Percentiles rank a stretch among this genome's conserved stretches.
These are phyloP conservation scores for Psilocybe azurescens DNA, from an alignment of 768 basidiomycete species.

Conservation along the genomic window DNA sequence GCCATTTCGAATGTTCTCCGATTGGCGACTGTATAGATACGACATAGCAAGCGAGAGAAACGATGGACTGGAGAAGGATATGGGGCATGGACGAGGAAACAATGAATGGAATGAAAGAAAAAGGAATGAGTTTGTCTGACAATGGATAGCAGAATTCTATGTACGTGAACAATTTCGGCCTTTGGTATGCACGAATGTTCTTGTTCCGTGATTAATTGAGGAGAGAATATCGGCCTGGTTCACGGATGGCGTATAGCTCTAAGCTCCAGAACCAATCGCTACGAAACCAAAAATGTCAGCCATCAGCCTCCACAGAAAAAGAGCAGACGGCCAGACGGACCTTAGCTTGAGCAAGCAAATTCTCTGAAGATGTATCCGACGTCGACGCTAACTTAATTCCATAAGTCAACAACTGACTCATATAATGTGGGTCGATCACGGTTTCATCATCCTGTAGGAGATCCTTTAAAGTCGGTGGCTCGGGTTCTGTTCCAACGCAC, in stretches of 20 bases:
- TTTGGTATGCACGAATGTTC: no score
- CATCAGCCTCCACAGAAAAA: not conserved
- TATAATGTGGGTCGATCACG: slow-evolving; percentile 80
- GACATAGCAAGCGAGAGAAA: slow-evolving; percentile 16
- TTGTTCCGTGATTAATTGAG: no score
- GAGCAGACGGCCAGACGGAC: slow-evolving; percentile 38
- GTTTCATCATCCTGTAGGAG: slow-evolving; percentile 60
- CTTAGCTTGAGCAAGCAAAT: slow-evolving; percentile 59
- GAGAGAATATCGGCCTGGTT: not conserved
- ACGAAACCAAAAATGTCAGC: slow-evolving; percentile 3
- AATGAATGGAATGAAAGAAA: not conserved
- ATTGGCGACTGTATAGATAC: slow-evolving; percentile 14
- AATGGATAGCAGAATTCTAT: not conserved
- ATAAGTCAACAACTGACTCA: slow-evolving; percentile 75
- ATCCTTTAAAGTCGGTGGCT: slow-evolving; percentile 33
- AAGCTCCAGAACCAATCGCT: slow-evolving; percentile 73
- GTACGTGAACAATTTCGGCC: no score
- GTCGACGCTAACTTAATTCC: slow-evolving; percentile 65
- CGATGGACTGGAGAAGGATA: not conserved
- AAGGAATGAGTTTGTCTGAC: slow-evolving; percentile 3
- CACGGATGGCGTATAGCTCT: slow-evolving; percentile 42
- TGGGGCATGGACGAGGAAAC: not conserved
- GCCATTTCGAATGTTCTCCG: not conserved
- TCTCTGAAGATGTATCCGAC: slow-evolving; percentile 47
- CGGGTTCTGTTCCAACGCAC: slow-evolving; percentile 21